phyloP scores from a whole-genome alignment of 495 filamentous ascomycete species.

The Trichoderma reesei region DNA sequence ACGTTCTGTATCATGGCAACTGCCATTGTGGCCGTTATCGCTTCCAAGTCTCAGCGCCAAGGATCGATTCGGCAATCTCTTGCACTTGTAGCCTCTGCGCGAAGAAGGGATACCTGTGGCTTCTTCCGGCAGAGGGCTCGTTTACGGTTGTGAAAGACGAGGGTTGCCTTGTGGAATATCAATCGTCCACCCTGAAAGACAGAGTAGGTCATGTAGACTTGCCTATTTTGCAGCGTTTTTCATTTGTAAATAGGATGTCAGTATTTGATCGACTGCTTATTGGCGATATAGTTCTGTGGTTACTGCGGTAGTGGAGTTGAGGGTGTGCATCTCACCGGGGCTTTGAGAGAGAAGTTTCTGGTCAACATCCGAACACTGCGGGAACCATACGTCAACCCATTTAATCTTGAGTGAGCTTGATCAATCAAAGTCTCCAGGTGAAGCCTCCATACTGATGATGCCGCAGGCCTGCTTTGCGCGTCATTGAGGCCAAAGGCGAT shows the following conservation, averaged over 20 bases:
- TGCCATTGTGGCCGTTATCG: conserved; percentile 26
- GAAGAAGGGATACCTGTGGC: neutral
- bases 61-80: conserved; percentile 11
- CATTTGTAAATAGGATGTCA: neutral
- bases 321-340: conserved; percentile 13
- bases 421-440: neutral
- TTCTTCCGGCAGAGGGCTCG: neutral
- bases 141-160: conserved; percentile 13
- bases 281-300: conserved; percentile 14
- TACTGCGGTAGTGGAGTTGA: conserved; percentile 15
- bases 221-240: neutral
- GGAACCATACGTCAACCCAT: conserved; percentile 14
- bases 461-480: neutral
- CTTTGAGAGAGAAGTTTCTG: conserved; percentile 10
- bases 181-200: neutral
- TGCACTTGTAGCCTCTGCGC: conserved; percentile 14
- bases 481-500: neutral
- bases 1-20: conserved; percentile 15
- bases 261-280: neutral
- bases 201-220: conserved; percentile 6
- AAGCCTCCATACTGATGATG: neutral
- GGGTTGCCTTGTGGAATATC: conserved; percentile 9
- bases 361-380: conserved; percentile 15
- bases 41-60: conserved; percentile 17
- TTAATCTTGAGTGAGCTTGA: conserved; percentile 12